phyloP scores from a whole-genome alignment of 495 filamentous ascomycete species.

The Aspergillus sparsus region DNA sequence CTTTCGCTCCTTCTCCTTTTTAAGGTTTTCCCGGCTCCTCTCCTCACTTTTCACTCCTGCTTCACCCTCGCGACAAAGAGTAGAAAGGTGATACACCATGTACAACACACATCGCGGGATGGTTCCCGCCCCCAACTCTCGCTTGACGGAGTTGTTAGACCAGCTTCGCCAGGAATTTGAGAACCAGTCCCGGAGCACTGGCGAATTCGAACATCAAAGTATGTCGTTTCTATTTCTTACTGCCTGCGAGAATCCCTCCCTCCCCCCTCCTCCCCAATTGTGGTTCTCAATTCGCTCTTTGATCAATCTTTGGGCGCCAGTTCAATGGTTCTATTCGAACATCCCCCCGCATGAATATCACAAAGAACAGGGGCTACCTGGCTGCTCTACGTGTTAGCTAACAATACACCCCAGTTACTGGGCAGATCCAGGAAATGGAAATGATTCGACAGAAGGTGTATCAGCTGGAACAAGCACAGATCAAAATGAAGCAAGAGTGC shows the following conservation, averaged over 20 bases:
- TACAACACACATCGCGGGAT: conserved; percentile 88
- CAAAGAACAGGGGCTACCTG: no score
- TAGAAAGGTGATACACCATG: conserved; percentile 56
- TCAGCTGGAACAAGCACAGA: conserved; percentile 82
- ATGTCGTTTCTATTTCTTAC: conserved; percentile 45
- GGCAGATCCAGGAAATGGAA: conserved; percentile 89
- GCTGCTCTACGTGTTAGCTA: conserved; percentile 21
- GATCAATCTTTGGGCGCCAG: background rate
- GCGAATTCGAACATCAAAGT: conserved; percentile 89
- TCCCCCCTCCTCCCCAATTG: background rate
- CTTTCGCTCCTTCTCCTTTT: conserved; percentile 3
- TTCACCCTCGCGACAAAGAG: conserved; percentile 1
- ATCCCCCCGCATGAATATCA: no score
- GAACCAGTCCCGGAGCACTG: conserved; percentile 68
- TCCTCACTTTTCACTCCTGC: conserved; percentile 6
- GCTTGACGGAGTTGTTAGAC: conserved; percentile 87
- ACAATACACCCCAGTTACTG: conserved; percentile 61
- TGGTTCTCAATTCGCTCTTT: background rate
- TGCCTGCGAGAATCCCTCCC: background rate
- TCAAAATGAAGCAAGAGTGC: conserved; percentile 87
- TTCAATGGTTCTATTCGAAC: background rate
- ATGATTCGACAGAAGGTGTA: conserved; percentile 89
- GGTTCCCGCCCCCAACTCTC: conserved; percentile 69
- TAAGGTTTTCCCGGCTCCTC: background rate
- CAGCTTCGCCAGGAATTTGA: conserved; percentile 91